These are phyloP conservation scores for Cystobasidium pallidum DNA, from an alignment of 1,284 basidiomycete genomes.

Conservation along the genomic window DNA sequence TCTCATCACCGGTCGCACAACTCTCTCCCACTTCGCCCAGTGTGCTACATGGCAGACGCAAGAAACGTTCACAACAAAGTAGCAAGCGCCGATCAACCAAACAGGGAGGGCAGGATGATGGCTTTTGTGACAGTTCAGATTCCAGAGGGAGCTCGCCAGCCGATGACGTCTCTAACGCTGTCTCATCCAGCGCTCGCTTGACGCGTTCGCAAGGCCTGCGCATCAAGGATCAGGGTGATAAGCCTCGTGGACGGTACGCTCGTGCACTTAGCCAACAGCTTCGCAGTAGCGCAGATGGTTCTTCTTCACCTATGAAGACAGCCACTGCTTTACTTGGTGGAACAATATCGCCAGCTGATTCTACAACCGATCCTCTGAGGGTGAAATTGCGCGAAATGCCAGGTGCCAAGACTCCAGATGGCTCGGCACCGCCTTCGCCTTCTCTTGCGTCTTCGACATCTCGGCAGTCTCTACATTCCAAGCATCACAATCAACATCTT, in stretches of 20 bases:
- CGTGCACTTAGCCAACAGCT: slow-evolving; percentile 29
- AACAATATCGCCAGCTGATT: slow-evolving; percentile 41
- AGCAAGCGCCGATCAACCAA: slow-evolving; percentile 6
- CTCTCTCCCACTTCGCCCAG: slow-evolving; percentile 23
- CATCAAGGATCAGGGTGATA: slow-evolving; percentile 37
- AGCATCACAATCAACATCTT: slow-evolving; percentile 14
- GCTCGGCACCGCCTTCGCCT: slow-evolving; percentile 22
- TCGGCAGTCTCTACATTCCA: not conserved
- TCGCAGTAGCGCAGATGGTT: not conserved
- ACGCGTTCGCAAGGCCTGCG: slow-evolving; percentile 40
- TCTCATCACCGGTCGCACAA: slow-evolving; percentile 16
- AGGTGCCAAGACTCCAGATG: slow-evolving; percentile 43
- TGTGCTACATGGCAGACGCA: not conserved
- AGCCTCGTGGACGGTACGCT: slow-evolving; percentile 23
- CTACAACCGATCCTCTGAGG: slow-evolving; percentile 37
- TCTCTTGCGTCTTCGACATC: too few relatives aligned
- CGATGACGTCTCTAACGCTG: not conserved
- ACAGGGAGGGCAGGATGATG: slow-evolving; percentile 7
- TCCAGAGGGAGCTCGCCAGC: not conserved
- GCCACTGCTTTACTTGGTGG: slow-evolving; percentile 34
- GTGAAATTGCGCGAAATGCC: slow-evolving; percentile 42
- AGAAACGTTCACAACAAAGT: slow-evolving; percentile 14
- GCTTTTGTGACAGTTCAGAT: slow-evolving; percentile 18
- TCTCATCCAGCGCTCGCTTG: not conserved
- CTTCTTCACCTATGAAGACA: slow-evolving; percentile 32